Conservation (phyloP, 352 stramenopile species). For the Peronospora belbahrii region DNA sequence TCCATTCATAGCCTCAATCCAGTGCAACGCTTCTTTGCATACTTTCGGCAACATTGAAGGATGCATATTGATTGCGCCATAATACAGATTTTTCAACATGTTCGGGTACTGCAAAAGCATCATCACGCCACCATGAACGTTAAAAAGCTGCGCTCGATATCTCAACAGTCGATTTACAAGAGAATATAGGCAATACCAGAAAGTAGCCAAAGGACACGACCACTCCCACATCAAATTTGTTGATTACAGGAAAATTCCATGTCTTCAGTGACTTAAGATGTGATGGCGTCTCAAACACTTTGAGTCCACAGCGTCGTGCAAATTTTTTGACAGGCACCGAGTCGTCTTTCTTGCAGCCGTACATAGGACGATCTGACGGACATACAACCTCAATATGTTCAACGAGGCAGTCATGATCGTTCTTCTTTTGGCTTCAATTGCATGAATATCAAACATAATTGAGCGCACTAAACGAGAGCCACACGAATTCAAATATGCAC, state of each 20-base stretch:
- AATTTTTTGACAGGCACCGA: slow-evolving; percentile 76
- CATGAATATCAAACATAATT: not conserved
- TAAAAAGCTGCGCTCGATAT: not conserved
- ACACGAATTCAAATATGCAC: slow-evolving; percentile 1
- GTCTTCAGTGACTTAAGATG: slow-evolving; percentile 74
- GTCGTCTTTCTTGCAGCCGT: slow-evolving; percentile 42
- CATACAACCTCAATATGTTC: slow-evolving; percentile 68
- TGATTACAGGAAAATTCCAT: slow-evolving; percentile 45
- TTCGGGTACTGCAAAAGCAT: slow-evolving; percentile 50
- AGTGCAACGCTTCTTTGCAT: not conserved
- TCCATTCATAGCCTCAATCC: not conserved
- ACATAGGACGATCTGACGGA: slow-evolving; percentile 73
- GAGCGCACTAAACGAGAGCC: not conserved
- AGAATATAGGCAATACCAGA: slow-evolving; percentile 25
- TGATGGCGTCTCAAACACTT: slow-evolving; percentile 55
- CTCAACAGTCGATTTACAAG: not conserved
- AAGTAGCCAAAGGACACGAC: slow-evolving; percentile 89
- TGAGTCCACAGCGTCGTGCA: slow-evolving; percentile 47
- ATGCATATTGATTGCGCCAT: slow-evolving; percentile 86
- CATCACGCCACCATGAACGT: not conserved
- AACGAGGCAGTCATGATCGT: slow-evolving; percentile 26
- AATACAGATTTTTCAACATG: slow-evolving; percentile 51
- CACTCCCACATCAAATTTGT: slow-evolving; percentile 70
- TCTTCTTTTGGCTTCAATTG: slow-evolving; percentile 20
- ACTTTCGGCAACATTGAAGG: slow-evolving; percentile 79